Percentiles rank a stretch among this genome's conserved stretches.
Conservation (phyloP, 1,139 yeast genomes). For the Geotrichum phurueaensis region DNA sequence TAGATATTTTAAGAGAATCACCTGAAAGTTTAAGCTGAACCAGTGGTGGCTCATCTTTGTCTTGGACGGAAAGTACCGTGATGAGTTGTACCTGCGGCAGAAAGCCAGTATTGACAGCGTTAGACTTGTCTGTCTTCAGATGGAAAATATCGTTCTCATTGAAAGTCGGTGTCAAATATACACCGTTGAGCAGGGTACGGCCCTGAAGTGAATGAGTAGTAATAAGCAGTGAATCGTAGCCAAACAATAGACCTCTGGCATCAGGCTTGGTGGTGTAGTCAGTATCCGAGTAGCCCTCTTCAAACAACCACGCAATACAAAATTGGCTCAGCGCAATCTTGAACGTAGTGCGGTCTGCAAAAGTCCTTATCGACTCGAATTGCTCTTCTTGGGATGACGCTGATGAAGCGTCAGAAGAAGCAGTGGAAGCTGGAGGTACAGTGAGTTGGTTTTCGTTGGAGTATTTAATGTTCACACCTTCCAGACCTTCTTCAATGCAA, state of each 20-base stretch:
- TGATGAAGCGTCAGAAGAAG: constrained; percentile 2
- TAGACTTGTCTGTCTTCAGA: constrained; percentile 18
- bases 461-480: constrained; percentile 12
- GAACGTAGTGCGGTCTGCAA: constrained; percentile 36
- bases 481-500: constrained; percentile 20
- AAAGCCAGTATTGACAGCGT: constrained; percentile 29
- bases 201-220: constrained; percentile 23
- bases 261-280: constrained; percentile 31
- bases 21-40: constrained; percentile 28
- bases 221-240: constrained; percentile 48
- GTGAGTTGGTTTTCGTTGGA: background rate
- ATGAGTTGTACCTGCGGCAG: constrained; percentile 31
- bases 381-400: constrained; percentile 6
- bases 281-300: constrained; percentile 30
- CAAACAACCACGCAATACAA: constrained; percentile 73
- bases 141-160: constrained; percentile 20
- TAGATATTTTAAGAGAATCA: constrained; percentile 30
- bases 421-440: background rate
- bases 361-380: constrained; percentile 16
- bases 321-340: constrained; percentile 60
- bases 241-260: constrained; percentile 65
- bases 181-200: constrained; percentile 37
- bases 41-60: background rate
- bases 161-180: constrained; percentile 30
- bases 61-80: constrained; percentile 11